Evolutionary conservation across 257 asterid species (phyloP).

Genomic region (Petrea volubilis): DNA sequence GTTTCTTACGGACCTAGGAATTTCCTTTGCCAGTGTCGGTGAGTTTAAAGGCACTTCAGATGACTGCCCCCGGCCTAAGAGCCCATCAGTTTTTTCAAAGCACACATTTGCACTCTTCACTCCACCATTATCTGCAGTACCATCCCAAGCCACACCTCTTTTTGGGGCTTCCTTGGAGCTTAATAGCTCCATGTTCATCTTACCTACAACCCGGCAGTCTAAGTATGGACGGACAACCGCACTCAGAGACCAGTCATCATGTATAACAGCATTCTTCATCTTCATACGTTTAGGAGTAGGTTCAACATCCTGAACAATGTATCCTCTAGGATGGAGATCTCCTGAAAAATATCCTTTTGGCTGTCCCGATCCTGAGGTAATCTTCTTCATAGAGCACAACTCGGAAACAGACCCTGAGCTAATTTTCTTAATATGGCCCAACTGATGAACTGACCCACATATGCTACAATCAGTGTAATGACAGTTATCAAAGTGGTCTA

Average conservation of each 20-base stretch:
- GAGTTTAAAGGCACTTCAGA: slow-evolving; percentile 14
- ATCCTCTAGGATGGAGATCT: slow-evolving; percentile 21
- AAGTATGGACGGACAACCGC: slow-evolving; percentile 16
- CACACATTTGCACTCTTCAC: neutral
- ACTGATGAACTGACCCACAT: slow-evolving; percentile 38
- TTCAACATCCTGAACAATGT: slow-evolving; percentile 22
- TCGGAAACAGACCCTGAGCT: slow-evolving; percentile 23
- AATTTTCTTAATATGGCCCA: neutral
- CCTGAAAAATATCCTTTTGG: slow-evolving; percentile 17
- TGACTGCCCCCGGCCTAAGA: neutral
- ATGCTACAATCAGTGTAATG: slow-evolving; percentile 25
- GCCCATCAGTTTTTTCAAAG: neutral
- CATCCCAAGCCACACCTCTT: slow-evolving; percentile 30
- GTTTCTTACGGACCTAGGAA: slow-evolving; percentile 10
- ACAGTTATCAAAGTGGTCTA: slow-evolving; percentile 49
- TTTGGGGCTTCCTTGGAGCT: slow-evolving; percentile 18
- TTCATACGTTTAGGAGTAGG: slow-evolving; percentile 47
- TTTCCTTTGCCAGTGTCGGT: slow-evolving; percentile 8
- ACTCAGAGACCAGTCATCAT: slow-evolving; percentile 29
- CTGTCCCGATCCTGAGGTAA: slow-evolving; percentile 29
- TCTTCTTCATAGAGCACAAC: slow-evolving; percentile 14
- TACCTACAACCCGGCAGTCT: slow-evolving; percentile 8
- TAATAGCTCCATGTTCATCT: slow-evolving; percentile 19
- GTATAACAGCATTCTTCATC: slow-evolving; percentile 25
- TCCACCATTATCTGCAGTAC: slow-evolving; percentile 21